Base-by-base conservation (phyloP, 352 stramenopile species). In the Elongisporangium senticosum region DNA sequence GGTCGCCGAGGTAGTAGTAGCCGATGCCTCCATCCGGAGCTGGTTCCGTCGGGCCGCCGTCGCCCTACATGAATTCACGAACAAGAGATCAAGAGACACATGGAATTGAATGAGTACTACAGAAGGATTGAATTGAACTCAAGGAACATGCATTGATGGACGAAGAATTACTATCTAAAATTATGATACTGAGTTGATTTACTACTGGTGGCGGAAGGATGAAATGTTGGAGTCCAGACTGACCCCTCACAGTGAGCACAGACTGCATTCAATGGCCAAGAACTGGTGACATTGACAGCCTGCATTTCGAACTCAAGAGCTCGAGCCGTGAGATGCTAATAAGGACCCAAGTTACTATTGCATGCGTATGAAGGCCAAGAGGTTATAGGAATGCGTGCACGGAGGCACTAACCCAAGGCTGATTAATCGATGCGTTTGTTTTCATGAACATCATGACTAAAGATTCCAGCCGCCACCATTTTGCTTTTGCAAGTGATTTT, bases 361-460 rank as follows among this genome's bases (percentile, higher is more conserved):
- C 83, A 93, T 89, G 55, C 79, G 78, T 90, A 93, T 93, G 83
- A 93, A 93, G 81, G 83, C 83, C 83, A 89, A 61, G 77, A 89
- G 80, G 86, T 89, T 79, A 91, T 68, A 26, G 61, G 53, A 21
- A 51, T 59, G 68, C 56, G 53, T 65, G 33, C 50, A 15, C 33
- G 43, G 26, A 58, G 22, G 50, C 53, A 55, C 19, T 54, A 58
- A 63, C 59, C 40, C 51, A 55, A 79, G 83, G 83, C 83, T 93
- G 83, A 93, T 93, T 91, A 93, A 91, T 93, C 79, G 83, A 89
- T 93, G 83, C 83, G 68, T 48, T 26, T 53, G 7, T 3, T 55
- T 10, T 62, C 58, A 63, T 43, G 49, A 23, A 51, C 5, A 43
- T 48, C 15, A 40, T 47, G 37, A 51, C 48, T 53, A 49, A 37